Conservation (phyloP, 371 early-diverging fungal species). For the Dinochytrium kinnereticum region DNA sequence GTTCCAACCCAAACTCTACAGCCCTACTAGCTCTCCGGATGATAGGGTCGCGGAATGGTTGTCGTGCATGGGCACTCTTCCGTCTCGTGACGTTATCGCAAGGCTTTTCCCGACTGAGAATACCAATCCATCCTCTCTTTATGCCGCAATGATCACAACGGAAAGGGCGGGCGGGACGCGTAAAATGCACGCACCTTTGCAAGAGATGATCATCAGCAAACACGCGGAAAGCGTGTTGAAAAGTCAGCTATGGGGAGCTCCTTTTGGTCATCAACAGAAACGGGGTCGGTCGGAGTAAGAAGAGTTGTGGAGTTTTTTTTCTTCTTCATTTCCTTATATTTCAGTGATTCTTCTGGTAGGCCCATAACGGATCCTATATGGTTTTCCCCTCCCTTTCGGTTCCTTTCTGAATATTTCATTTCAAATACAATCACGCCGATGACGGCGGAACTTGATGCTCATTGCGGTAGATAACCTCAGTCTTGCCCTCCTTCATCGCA, state of each 20-base stretch:
- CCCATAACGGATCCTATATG: no score
- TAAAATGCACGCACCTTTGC: background rate
- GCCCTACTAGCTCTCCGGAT: background rate
- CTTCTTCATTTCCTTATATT: constrained; percentile 4
- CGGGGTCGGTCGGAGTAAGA: no score
- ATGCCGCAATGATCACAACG: background rate
- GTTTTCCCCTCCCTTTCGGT: no score
- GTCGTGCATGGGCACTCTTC: background rate
- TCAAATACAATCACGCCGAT: no score
- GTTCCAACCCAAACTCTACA: background rate
- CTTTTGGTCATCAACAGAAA: no score
- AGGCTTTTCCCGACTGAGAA: background rate
- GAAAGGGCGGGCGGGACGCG: background rate
- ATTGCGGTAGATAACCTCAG: constrained; percentile 69
- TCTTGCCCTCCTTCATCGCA: constrained; percentile 68
- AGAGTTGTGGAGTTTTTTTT: no score
- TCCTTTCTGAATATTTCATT: no score
- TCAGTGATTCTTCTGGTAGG: no score
- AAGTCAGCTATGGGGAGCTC: no score
- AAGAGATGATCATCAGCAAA: background rate
- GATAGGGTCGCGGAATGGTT: background rate
- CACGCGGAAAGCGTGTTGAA: background rate
- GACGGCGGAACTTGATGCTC: no score
- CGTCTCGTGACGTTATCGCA: constrained; percentile 3
- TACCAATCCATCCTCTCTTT: background rate